phyloP scores from a whole-genome alignment of 345 rosid genomes.

The Aquilaria yunnanensis region DNA sequence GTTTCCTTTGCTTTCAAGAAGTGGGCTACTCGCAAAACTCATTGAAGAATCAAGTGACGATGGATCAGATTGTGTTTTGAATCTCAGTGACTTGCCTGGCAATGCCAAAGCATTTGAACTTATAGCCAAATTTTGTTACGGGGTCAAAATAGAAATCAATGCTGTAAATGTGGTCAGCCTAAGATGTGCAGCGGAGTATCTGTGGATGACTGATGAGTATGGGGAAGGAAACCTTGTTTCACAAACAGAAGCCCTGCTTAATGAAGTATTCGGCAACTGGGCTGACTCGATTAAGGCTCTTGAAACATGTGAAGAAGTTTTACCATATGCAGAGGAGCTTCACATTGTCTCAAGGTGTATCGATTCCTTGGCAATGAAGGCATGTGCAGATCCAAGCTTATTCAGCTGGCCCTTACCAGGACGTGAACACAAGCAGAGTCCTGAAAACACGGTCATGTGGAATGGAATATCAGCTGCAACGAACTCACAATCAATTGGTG shows the following conservation, averaged over 20 bases:
- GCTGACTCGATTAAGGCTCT: slow-evolving; percentile 61
- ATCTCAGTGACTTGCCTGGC: slow-evolving; percentile 63
- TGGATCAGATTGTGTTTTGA: slow-evolving; percentile 33
- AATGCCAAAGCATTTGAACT: slow-evolving; percentile 62
- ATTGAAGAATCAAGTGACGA: slow-evolving; percentile 40
- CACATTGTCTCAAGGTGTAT: slow-evolving; percentile 70
- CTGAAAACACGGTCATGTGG: slow-evolving; percentile 38
- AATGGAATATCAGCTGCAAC: slow-evolving; percentile 51
- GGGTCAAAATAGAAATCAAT: slow-evolving; percentile 52
- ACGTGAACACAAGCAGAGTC: slow-evolving; percentile 16
- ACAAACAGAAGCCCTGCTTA: slow-evolving; percentile 51
- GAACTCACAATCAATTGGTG: slow-evolving; percentile 38
- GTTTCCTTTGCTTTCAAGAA: slow-evolving; percentile 75
- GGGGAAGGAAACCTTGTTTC: slow-evolving; percentile 61
- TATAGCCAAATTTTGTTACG: slow-evolving; percentile 57
- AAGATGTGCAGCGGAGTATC: slow-evolving; percentile 71
- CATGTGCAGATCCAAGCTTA: slow-evolving; percentile 53
- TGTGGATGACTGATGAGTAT: slow-evolving; percentile 50
- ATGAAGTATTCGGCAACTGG: slow-evolving; percentile 58
- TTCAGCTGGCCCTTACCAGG: slow-evolving; percentile 55
- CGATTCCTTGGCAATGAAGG: slow-evolving; percentile 59
- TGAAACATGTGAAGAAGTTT: slow-evolving; percentile 61
- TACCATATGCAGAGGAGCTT: slow-evolving; percentile 54
- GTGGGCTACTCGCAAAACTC: slow-evolving; percentile 48
- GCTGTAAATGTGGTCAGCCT: slow-evolving; percentile 54